Conservation (phyloP, 257 asterid species). For the Solanum medicagineum region DNA sequence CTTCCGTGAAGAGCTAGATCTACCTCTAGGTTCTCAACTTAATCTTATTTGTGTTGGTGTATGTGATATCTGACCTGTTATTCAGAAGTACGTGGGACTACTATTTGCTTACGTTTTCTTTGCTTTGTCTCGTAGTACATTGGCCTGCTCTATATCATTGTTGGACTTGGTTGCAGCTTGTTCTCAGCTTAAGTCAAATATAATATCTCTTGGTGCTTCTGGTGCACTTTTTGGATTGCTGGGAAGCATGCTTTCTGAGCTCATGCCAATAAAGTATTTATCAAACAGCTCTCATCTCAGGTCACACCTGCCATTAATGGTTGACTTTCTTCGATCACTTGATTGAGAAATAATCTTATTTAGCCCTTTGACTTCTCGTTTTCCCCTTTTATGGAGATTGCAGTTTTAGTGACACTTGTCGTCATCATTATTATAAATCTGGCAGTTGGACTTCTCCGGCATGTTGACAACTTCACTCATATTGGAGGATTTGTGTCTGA, state of each 20-base stretch:
- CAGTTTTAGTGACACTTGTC: slow-evolving; percentile 59
- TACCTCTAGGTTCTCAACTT: neutral
- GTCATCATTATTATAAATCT: slow-evolving; percentile 56
- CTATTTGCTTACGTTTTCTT: neutral
- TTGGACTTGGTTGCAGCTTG: slow-evolving; percentile 87
- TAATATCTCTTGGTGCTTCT: slow-evolving; percentile 84
- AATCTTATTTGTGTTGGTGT: neutral
- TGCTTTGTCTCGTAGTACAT: slow-evolving; percentile 35
- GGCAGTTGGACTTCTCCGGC: slow-evolving; percentile 83
- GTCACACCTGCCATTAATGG: neutral
- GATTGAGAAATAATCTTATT: neutral
- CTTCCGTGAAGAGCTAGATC: neutral
- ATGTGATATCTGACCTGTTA: neutral
- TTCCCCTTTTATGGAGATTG: slow-evolving; percentile 31
- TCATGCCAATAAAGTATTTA: slow-evolving; percentile 64
- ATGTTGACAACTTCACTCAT: slow-evolving; percentile 87
- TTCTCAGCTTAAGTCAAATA: slow-evolving; percentile 66
- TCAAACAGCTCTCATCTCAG: neutral
- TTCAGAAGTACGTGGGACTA: neutral
- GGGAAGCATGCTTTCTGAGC: slow-evolving; percentile 90
- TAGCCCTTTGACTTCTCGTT: neutral
- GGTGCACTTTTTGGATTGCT: slow-evolving; percentile 88
- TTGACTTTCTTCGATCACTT: neutral
- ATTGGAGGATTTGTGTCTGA: slow-evolving; percentile 87
- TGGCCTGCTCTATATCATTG: slow-evolving; percentile 66